Base-by-base conservation (phyloP, 306 rosid genomes). In the Betula pendula region DNA sequence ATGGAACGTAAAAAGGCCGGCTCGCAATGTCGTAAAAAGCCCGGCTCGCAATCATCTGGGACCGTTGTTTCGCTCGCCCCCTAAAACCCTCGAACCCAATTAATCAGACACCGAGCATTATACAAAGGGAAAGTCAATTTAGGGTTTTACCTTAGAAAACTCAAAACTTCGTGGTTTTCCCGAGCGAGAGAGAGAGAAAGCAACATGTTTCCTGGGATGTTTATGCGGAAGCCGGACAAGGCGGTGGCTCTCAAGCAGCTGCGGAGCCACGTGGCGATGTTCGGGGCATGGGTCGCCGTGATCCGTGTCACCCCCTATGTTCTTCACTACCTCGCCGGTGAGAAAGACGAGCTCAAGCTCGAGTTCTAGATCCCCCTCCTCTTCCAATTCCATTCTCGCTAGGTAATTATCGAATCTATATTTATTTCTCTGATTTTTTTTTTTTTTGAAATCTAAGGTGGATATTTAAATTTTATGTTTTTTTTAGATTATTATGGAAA, bases 181-280 rank as follows among this genome's bases (percentile, higher is more conserved):
- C 38, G n/a, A 43, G 33, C 48, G 22, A 44, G 22, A 75, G 12
- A 70, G 33, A 70, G 68, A 74, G 17, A 71, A 65, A 81, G 67
- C 74, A 79, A 29, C 77, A 87, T 95, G 99, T 95, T 92, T 85
- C 97, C 97, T 0, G 98, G 98, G 31, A 90, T 92, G 98, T 92
- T 92, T 70, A 86, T 91, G 97, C 92, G 91, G 38, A 95, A 90
- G 88, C 99, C 99, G 0, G 97, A 95, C 72, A 95, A 95, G 83
- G 90, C 88, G 40, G 91, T 56, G 20, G 98, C 97, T 45, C 67
- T 92, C 79, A 89, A 89, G 91, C 97, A 95, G 89, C 94, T 95
- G 15, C 87, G 83, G 66, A 73, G 90, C 75, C 98, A 95, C 68
- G 97, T 75, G 9, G 89, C 90, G 42, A 75, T 87, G 96, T 95